Base-by-base conservation (phyloP, 1,139 yeast genomes). In the Suhomyces chickasaworum region DNA sequence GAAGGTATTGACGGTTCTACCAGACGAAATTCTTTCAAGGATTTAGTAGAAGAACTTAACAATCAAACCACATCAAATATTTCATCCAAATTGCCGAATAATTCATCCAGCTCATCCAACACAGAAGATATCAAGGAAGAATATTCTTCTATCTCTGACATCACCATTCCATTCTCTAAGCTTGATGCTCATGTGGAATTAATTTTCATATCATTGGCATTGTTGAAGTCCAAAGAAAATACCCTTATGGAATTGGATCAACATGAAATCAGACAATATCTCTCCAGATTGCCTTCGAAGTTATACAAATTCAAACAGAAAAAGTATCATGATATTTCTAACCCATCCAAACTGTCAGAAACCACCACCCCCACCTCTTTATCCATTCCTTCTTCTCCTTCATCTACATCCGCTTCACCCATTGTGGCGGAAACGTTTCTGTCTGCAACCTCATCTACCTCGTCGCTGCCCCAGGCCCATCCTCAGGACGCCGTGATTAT, bases 181-280 rank as follows among this genome's bases (percentile, higher is more conserved):
- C 69, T 87, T 34, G 91, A 88, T 59, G 89, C 95, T 1, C 95
- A 87, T 60, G 75, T 84, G 32, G 93, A 88, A 66, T 76, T 90
- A 39, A 68, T 87, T 1, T 91, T 89, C 61, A 80, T 88, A 7
- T 83, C 89, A 43, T 71, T 90, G 44, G 90, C 97, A 1, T 78
- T 90, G 43, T 71, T 91, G 52, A 89, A 89, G 63, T 83, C 93
- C 41, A 86, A 87, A 63, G 91, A 87, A 58, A 81, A 82, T 55
- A 81, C 86, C 34, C 74, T 91, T 48, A 76, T 89, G 52, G 97
- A 91, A 60, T 80, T 89, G 53, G 98, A 91, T 60, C 96, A 88
- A 61, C 84, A 89, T 54, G 98, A 91, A 67, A 88, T 89, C 34
- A 75, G 91, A 41, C 96, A 90, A 60, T 83, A 82, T 55, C 73